A percentile compares a stretch with the other conserved stretches of the same genome.
Conservation (phyloP, 345 rosid genomes). For the Corymbia maculata region DNA sequence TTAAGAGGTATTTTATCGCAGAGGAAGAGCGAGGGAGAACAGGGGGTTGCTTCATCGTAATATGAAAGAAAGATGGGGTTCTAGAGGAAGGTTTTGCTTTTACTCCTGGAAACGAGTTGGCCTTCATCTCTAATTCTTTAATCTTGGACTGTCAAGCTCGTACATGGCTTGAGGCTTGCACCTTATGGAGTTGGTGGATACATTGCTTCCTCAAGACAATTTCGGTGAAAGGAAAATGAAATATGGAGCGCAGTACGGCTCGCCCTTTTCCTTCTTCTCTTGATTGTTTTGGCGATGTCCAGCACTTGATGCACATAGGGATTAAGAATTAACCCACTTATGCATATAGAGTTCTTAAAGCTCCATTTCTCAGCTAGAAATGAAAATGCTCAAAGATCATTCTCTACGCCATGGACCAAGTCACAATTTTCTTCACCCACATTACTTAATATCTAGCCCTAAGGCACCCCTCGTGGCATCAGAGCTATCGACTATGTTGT, state of each 20-base stretch:
- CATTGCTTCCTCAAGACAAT: background rate
- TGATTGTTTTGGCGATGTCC: background rate
- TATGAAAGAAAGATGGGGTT: background rate
- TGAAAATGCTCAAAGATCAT: background rate
- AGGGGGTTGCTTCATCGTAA: constrained; percentile 13
- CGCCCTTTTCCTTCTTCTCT: background rate
- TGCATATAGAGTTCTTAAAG: background rate
- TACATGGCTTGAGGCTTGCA: background rate
- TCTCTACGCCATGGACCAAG: constrained; percentile 24
- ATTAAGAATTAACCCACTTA: rapidly evolving
- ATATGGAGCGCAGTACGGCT: background rate
- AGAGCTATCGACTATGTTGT: constrained; percentile 25
- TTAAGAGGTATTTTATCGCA: background rate
- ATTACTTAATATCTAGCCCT: constrained; percentile 1
- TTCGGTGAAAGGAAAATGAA: background rate
- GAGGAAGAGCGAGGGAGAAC: background rate
- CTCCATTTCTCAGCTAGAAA: background rate
- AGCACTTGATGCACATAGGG: background rate
- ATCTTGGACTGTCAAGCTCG: background rate
- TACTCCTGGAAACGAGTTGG: background rate
- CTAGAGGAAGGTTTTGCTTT: background rate
- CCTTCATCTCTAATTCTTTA: background rate
- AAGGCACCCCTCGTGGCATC: constrained; percentile 19
- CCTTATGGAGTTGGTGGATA: background rate
- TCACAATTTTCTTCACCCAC: constrained; percentile 13